Conservation (phyloP, 2,329 filamentous ascomycete genomes). For the Neopestalotiopsis sp. region DNA sequence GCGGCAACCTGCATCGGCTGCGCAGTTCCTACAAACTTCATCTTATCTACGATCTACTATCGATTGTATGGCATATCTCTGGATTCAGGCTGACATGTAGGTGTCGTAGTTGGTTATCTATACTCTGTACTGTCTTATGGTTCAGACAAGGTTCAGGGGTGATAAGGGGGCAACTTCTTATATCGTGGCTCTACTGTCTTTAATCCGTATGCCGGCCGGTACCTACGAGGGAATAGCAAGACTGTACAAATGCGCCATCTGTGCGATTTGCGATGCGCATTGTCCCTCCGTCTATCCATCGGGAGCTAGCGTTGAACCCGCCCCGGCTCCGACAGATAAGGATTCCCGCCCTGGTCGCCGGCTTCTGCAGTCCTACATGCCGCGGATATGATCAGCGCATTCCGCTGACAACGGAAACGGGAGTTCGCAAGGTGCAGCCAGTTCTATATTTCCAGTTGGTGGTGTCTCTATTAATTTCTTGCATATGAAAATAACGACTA, state of each 20-base stretch:
- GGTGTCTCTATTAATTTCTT: neutral
- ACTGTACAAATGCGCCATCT: neutral
- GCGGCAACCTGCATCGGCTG: slow-evolving; percentile 5
- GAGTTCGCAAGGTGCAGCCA: neutral
- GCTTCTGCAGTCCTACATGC: neutral
- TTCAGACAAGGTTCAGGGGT: neutral
- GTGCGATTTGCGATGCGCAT: neutral
- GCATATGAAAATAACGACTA: neutral
- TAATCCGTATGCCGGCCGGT: no score
- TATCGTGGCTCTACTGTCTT: no score
- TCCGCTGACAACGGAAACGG: neutral
- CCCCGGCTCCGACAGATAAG: slow-evolving; percentile 13
- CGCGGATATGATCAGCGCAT: neutral
- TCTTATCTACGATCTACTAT: neutral
- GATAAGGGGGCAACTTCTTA: neutral
- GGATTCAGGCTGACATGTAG: neutral
- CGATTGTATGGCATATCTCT: neutral
- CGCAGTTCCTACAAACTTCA: neutral
- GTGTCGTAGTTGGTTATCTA: slow-evolving; percentile 6
- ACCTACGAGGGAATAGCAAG: neutral
- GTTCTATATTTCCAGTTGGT: neutral
- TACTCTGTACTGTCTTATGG: neutral
- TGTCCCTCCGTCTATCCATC: neutral
- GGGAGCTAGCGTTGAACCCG: slow-evolving; percentile 10
- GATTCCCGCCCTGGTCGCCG: no score